phyloP scores from a whole-genome alignment of 345 rosid genomes.

The Gossypium stocksii region DNA sequence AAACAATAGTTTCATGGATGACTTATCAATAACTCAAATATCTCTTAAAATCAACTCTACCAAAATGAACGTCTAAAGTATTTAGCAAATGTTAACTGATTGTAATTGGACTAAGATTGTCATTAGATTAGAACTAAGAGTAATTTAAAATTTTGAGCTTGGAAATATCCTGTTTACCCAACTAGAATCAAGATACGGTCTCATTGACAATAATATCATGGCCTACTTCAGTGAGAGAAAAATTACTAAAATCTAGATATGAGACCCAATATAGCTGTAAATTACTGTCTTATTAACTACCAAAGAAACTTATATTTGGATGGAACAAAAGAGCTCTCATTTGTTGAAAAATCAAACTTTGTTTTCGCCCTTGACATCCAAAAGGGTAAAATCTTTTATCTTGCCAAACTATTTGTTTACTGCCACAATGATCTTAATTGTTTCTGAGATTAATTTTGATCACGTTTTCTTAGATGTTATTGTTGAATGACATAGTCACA shows the following conservation, averaged over 20 bases:
- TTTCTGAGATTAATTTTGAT: background rate
- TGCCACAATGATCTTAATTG: background rate
- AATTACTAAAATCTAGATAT: too few relatives aligned
- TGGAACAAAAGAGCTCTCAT: too few relatives aligned
- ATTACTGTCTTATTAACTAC: too few relatives aligned
- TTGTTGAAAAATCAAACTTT: too few relatives aligned
- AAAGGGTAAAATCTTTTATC: background rate
- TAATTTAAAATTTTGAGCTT: background rate
- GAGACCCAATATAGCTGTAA: too few relatives aligned
- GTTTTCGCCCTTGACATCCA: too few relatives aligned
- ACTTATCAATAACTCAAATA: background rate
- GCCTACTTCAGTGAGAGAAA: background rate
- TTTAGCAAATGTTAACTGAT: background rate
- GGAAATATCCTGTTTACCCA: background rate
- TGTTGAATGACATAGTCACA: background rate
- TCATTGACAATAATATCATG: background rate
- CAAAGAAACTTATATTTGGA: too few relatives aligned
- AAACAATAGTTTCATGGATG: background rate
- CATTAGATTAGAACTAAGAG: background rate
- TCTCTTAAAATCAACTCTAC: background rate
- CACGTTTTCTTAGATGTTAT: background rate
- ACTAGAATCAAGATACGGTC: background rate
- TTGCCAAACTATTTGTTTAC: background rate
- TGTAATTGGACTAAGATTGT: background rate
- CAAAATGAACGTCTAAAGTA: background rate